Percentiles rank a stretch among this genome's conserved stretches.
These are phyloP conservation scores for Cryptosporidium sp. DNA, from an alignment of 169 alveolate genomes.

Conservation along the genomic window DNA sequence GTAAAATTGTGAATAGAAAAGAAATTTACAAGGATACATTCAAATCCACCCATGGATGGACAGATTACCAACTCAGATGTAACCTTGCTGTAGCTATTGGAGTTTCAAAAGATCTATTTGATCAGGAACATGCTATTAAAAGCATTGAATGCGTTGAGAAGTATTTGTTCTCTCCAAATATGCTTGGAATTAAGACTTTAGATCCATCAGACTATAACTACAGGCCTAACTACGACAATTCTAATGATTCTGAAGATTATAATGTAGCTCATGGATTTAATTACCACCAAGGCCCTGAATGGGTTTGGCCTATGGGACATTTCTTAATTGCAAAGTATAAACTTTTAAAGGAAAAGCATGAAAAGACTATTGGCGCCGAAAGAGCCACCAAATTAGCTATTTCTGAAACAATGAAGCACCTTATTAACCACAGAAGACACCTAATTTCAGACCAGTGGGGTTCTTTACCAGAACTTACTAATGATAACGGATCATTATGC, in stretches of 20 bases:
- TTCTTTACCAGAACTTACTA: constrained; percentile 93
- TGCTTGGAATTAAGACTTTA: constrained; percentile 91
- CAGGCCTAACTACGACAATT: constrained; percentile 87
- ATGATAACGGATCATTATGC: constrained; percentile 86
- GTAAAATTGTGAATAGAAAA: constrained; percentile 79
- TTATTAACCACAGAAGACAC: constrained; percentile 81
- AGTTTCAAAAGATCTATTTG: constrained; percentile 91
- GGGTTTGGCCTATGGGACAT: constrained; percentile 95
- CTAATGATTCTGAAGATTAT: constrained; percentile 84
- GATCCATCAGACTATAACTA: constrained; percentile 86
- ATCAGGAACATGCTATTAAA: constrained; percentile 81
- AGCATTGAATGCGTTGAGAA: constrained; percentile 81
- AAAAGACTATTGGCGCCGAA: constrained; percentile 50
- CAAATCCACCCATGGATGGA: constrained; percentile 80
- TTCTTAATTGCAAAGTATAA: constrained; percentile 84
- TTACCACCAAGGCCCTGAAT: constrained; percentile 96
- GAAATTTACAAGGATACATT: constrained; percentile 87
- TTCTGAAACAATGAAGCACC: constrained; percentile 78
- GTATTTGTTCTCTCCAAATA: constrained; percentile 74
- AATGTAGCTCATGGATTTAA: constrained; percentile 89
- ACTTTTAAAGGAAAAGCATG: constrained; percentile 71
- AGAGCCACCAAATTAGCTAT: constrained; percentile 69
- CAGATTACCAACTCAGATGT: constrained; percentile 89
- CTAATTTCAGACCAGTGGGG: constrained; percentile 85
- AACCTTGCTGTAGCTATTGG: constrained; percentile 91